Evolutionary conservation across 176 grass and related monocot genomes (phyloP).

Genomic region (Stipa capillata): DNA sequence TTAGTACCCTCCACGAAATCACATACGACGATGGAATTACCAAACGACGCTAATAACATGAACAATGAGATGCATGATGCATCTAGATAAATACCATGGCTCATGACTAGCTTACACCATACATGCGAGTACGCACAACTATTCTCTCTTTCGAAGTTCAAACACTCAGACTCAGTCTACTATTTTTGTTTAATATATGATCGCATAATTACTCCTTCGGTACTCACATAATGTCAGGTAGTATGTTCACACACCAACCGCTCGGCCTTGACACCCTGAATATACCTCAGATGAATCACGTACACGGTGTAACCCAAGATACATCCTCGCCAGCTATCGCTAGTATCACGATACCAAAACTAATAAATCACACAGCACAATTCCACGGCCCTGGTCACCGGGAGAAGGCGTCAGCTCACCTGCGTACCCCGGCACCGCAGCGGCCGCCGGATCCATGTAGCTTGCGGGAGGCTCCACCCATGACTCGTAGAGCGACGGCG

Average conservation of each 20-base stretch:
- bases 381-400: not conserved
- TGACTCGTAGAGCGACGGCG: slow-evolving; percentile 17
- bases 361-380: not conserved
- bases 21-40: not conserved
- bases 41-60: not conserved
- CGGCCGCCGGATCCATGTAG: not conserved
- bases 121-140: not conserved
- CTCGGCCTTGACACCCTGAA: not conserved
- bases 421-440: not conserved
- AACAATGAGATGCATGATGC: not conserved
- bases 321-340: no score
- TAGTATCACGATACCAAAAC: not conserved
- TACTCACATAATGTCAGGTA: not conserved
- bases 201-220: not conserved
- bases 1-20: not conserved
- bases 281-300: not conserved
- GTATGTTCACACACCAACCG: not conserved
- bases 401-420: not conserved
- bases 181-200: no score
- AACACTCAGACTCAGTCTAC: no score
- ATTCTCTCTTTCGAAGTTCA: not conserved
- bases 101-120: not conserved
- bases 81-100: not conserved
- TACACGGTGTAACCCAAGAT: no score
- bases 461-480: slow-evolving; percentile 31